Evolutionary conservation across 1,139 yeast species (phyloP).

Genomic region (Geotrichum carabidarum): DNA sequence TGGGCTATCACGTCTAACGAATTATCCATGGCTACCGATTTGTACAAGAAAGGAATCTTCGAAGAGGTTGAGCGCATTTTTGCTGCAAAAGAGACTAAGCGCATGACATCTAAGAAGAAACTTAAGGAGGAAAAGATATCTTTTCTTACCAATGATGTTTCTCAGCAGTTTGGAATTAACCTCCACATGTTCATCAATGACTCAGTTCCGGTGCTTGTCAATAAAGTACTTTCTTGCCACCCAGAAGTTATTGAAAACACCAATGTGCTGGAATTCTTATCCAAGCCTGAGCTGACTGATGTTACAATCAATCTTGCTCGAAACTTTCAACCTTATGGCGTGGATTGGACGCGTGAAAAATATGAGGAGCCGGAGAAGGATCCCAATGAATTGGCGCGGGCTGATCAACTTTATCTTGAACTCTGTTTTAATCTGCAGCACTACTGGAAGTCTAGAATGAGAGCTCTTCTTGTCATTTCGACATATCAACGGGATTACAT

Average conservation of each 20-base stretch:
- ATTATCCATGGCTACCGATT: constrained; percentile 47
- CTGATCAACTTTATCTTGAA: constrained; percentile 75
- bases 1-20: constrained; percentile 58
- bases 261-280: constrained; percentile 77
- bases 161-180: constrained; percentile 90
- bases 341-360: constrained; percentile 44
- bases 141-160: constrained; percentile 71
- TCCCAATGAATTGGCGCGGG: constrained; percentile 63
- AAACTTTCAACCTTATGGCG: constrained; percentile 67
- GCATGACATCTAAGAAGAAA: constrained; percentile 34
- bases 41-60: constrained; percentile 67
- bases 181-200: constrained; percentile 69
- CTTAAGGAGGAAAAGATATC: constrained; percentile 48
- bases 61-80: constrained; percentile 75
- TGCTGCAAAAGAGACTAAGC: constrained; percentile 56
- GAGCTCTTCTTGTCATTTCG: constrained; percentile 62
- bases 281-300: constrained; percentile 64
- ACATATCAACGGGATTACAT: constrained; percentile 70
- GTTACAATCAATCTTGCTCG: constrained; percentile 62
- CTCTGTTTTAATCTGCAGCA: constrained; percentile 69
- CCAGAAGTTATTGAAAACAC: constrained; percentile 59
- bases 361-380: constrained; percentile 43
- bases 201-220: constrained; percentile 58
- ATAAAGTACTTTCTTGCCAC: constrained; percentile 67
- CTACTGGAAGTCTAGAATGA: constrained; percentile 83